Evolutionary conservation across 257 asterid species (phyloP).

Genomic region (Solanum boliviense): DNA sequence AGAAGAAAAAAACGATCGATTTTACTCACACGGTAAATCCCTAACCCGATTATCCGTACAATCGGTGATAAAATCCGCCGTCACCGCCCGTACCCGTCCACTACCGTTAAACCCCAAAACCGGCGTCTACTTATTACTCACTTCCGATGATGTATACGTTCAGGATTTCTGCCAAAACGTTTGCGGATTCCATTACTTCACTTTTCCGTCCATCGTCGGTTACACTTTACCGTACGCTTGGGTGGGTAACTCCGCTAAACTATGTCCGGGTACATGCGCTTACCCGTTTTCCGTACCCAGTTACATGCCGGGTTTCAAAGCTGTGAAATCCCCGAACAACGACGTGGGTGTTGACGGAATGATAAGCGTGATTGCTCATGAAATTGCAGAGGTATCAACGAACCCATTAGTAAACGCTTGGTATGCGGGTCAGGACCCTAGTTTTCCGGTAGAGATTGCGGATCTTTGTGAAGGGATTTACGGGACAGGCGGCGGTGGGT

Average conservation of each 20-base stretch:
- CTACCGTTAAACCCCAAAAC: constrained; percentile 60
- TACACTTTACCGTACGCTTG: constrained; percentile 92
- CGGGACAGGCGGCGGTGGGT: constrained; percentile 84
- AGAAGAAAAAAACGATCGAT: constrained; percentile 54
- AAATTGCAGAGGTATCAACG: constrained; percentile 69
- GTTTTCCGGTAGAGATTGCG: constrained; percentile 75
- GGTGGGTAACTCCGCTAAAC: constrained; percentile 75
- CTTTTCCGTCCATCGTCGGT: constrained; percentile 84
- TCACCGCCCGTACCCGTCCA: constrained; percentile 50
- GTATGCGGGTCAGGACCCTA: constrained; percentile 87
- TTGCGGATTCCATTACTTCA: constrained; percentile 82
- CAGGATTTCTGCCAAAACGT: constrained; percentile 62
- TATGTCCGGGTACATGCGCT: constrained; percentile 70
- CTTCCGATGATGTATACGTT: constrained; percentile 64
- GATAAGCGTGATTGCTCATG: constrained; percentile 88
- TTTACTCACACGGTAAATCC: constrained; percentile 51
- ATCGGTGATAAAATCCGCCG: constrained; percentile 59
- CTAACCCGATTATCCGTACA: constrained; percentile 65
- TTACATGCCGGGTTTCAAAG: constrained; percentile 47
- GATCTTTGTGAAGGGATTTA: constrained; percentile 89
- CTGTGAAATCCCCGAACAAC: constrained; percentile 62
- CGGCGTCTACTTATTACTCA: constrained; percentile 66
- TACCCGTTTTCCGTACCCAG: constrained; percentile 78
- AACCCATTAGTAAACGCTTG: constrained; percentile 79
- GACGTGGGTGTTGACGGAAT: constrained; percentile 81